Evolutionary conservation across 1,284 basidiomycete genomes (phyloP).

Genomic region (Fomitopsis betulina): DNA sequence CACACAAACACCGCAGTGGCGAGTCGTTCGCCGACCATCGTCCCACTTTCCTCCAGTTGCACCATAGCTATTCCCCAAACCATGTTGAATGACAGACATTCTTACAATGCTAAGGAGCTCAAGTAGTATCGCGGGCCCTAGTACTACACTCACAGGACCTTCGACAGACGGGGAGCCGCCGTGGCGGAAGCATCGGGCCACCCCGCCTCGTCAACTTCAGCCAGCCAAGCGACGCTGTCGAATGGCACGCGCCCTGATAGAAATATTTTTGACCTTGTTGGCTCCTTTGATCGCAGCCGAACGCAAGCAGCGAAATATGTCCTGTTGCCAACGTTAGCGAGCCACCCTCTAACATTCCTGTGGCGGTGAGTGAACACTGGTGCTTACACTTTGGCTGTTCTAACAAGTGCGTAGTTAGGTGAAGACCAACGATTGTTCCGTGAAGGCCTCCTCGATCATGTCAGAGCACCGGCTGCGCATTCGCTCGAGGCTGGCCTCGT

Average conservation of each 20-base stretch:
- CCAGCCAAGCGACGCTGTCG: background rate
- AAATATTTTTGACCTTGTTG: background rate
- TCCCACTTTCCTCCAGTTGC: conserved; percentile 5
- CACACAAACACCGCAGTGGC: conserved; percentile 15
- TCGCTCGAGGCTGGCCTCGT: background rate
- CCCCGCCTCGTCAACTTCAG: background rate
- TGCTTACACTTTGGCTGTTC: background rate
- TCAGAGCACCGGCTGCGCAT: background rate
- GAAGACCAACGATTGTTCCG: background rate
- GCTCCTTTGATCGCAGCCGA: background rate
- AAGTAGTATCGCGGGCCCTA: too few species aligned
- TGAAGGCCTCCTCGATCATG: background rate
- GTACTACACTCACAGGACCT: too few species aligned
- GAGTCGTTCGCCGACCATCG: conserved; percentile 2
- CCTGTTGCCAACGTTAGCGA: too few species aligned
- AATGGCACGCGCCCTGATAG: background rate
- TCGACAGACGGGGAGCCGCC: background rate
- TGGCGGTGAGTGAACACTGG: background rate
- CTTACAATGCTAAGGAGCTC: background rate
- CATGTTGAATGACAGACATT: background rate
- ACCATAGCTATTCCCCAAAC: background rate
- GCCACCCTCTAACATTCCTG: too few species aligned
- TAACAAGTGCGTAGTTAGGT: background rate
- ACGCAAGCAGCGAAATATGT: background rate
- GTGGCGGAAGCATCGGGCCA: background rate